Evolutionary conservation across 306 rosid genomes (phyloP), one percentile per base, ranked within the genome.

Genomic region (Prosopis cineraria): DNA sequence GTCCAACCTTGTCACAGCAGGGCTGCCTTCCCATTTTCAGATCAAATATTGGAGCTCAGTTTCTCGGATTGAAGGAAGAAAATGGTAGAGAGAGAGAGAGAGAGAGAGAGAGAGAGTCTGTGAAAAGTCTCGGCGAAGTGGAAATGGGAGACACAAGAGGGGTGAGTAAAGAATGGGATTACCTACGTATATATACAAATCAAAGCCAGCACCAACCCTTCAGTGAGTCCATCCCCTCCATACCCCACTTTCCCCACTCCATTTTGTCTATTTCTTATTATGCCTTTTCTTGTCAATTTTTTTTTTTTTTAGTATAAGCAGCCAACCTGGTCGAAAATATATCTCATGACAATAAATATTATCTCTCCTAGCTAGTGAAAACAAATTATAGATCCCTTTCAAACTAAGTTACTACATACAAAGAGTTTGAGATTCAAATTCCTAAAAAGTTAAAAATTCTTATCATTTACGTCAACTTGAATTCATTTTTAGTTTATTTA

Each of bases 1-100:
- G 79, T 72, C 98, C 98, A 39, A 95, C 98, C 83, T 95, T 95
- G 83, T 95, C 98, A 86, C 98, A 95, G 76, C 98, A 95, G 0
- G 98, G 98, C 78, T 95, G 97, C 74, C 98, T 90, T 83, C 98
- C 98, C 98, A 95, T 92, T 50, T 69, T 77, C 44, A 56, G 24
- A 47, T 45, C 52, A 14, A 45, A 14, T 39, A 9, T 39, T 39
- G 43, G 7, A 1, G 39, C 6, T 36, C 39, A 52, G 59, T 16
- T 47, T 17, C 1, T 16, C 7, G n/a, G 22, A 47, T 17, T 16
- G 20, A 47, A 1, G 20, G 13, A 10, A 8, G 43, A 39, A 44
- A 44, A 44, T n/a, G 5, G 5, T 0, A 13, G 19, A 43, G 48
- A 13, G 48, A 43, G 17, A 13, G 48, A 10, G 6, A 47, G 53